Percentiles rank a stretch among this genome's conserved stretches.
Conservation (phyloP, 75 land plant species). For the Chamaecyparis obtusa region DNA sequence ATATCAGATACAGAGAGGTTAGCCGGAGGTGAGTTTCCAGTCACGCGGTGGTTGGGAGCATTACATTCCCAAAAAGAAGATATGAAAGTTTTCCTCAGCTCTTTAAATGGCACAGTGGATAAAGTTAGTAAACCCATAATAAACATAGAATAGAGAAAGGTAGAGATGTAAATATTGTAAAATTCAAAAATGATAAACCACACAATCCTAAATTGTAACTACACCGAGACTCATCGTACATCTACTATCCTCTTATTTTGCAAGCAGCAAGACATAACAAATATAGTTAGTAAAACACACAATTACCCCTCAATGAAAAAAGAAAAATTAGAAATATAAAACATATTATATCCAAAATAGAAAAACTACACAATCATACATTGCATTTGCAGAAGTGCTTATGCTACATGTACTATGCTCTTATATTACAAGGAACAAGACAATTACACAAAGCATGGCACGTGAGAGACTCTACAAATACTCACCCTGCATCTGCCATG, state of each 20-base stretch:
- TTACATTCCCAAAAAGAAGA: too few species aligned
- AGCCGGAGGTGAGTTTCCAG: too few species aligned
- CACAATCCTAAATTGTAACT: background rate
- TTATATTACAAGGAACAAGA: background rate
- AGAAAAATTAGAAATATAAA: background rate
- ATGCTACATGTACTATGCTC: background rate
- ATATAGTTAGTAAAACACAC: background rate
- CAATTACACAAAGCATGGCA: background rate
- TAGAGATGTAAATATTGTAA: background rate
- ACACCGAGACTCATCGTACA: background rate
- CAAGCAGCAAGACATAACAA: background rate
- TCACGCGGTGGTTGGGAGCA: too few species aligned
- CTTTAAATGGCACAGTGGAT: too few species aligned
- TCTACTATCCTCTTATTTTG: background rate
- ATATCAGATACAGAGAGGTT: too few species aligned
- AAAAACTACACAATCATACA: background rate
- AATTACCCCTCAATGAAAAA: background rate
- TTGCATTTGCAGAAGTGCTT: background rate
- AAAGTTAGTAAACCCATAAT: background rate
- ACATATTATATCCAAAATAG: background rate
- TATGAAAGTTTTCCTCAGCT: too few species aligned
- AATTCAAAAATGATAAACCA: background rate
- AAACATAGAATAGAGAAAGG: background rate
- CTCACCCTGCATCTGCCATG: background rate
- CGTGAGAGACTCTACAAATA: background rate